Base-by-base conservation (phyloP, 2,329 filamentous ascomycete species). In the Pseudopyrenochaeta lycopersici region DNA sequence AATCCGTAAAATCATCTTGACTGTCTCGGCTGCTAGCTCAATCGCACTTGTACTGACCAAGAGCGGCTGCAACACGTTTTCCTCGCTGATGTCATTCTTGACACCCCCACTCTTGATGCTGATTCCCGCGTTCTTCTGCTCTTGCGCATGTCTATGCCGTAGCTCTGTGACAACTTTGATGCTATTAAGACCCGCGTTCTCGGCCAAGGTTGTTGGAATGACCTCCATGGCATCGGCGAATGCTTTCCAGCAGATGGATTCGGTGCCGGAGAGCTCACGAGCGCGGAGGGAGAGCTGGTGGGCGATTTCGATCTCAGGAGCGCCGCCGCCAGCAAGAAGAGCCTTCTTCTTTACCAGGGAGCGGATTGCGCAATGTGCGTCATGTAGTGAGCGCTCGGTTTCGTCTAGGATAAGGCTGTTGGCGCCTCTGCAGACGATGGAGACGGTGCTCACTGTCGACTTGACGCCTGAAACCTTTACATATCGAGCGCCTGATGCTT, bases 321-420 rank as follows among this genome's bases (percentile, higher is more conserved):
- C 95, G 74, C 95, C 95, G 71, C 95, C 95, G 77, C 95, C 95
- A 12, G 96, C 94, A 69, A 99, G 96, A 52, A 99, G 86, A n/a
- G 95, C 95, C 66, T 96, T 96, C 87, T 98, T 99, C 88, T 99
- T 99, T 66, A 99, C 95, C 56, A 99, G 81, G 75, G 95, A 99
- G 68, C 95, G 90, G 67, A 99, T 93, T 45, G 98, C 95, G 76
- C 95, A 99, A 62, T 98, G 92, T 27, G 95, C 95, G 71, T 99
- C 95, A 83, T 99, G 95, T 49, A 99, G 85, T 64, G 90, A 95
- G 68, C 95, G 91, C 84, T 98, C 95, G 0, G 95, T 96, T 80
- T 99, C 95, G 74, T 99, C 95, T 44, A 99, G 83, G 71, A 99
- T 97, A 62, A 99, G 84, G 55, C 84, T 86, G 84, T 99, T 99